phyloP scores from a whole-genome alignment of 106 monocot species.

The Allium fistulosum region DNA sequence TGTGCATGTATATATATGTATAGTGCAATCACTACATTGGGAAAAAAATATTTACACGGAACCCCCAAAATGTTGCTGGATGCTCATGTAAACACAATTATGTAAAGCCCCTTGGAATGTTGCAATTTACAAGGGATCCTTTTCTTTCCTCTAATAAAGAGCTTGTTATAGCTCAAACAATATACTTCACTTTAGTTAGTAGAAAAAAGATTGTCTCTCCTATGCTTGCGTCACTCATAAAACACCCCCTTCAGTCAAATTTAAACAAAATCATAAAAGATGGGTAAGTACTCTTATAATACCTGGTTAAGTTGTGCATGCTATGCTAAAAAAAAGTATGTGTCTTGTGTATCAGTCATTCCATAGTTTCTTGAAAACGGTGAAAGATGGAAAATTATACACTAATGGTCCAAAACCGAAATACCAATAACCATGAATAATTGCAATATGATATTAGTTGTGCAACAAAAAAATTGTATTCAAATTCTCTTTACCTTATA shows the following conservation, averaged over 20 bases:
- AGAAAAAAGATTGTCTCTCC: slow-evolving; percentile 29
- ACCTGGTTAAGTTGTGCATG: too few species aligned
- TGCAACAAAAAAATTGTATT: too few species aligned
- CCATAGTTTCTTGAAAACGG: too few species aligned
- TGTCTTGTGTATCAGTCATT: too few species aligned
- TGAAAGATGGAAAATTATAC: too few species aligned
- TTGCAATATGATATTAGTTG: too few species aligned
- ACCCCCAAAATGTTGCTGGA: slow-evolving; percentile 6
- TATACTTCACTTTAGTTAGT: slow-evolving; percentile 23
- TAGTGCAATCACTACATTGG: not conserved
- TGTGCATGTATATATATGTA: not conserved
- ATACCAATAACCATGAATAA: too few species aligned
- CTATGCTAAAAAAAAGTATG: too few species aligned
- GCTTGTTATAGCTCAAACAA: slow-evolving; percentile 2
- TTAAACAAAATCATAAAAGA: slow-evolving; percentile 7
- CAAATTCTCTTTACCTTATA: too few species aligned
- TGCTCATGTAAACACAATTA: slow-evolving; percentile 9
- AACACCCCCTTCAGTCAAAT: slow-evolving; percentile 18
- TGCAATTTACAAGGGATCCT: not conserved
- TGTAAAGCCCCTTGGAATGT: slow-evolving; percentile 8
- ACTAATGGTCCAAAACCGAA: too few species aligned
- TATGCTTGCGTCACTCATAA: slow-evolving; percentile 34
- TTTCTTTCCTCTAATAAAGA: not conserved
- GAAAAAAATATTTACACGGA: slow-evolving; percentile 4
- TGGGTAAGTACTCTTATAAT: not conserved